These are phyloP conservation scores for Boletus huronensis DNA, from an alignment of 768 basidiomycete genomes.

Conservation along the genomic window DNA sequence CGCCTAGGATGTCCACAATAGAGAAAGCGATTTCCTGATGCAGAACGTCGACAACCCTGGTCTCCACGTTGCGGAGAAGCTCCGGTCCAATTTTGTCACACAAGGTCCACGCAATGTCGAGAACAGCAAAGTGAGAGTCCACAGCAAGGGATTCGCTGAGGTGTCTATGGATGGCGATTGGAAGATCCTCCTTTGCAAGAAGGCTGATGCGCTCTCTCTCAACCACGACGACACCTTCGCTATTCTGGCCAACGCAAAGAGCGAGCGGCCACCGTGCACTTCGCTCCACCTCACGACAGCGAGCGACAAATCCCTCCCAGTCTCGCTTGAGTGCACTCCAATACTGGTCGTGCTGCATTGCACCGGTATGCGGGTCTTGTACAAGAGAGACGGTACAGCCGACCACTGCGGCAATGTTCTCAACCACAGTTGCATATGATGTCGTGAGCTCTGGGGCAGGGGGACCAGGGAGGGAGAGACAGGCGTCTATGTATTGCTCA, in stretches of 20 bases:
- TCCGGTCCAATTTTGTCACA: conserved; percentile 58
- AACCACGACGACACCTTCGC: conserved; percentile 53
- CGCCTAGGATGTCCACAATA: conserved; percentile 68
- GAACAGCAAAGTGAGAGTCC: conserved; percentile 53
- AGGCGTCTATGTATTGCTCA: conserved; percentile 74
- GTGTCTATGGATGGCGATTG: conserved; percentile 53
- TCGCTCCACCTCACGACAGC: conserved; percentile 87
- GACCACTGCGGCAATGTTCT: conserved; percentile 79
- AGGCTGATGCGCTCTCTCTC: conserved; percentile 76
- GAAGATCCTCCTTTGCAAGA: conserved; percentile 62
- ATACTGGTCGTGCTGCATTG: conserved; percentile 71
- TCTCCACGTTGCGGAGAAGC: conserved; percentile 54
- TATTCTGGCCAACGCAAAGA: conserved; percentile 45
- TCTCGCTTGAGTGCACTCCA: conserved; percentile 85
- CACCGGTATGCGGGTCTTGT: conserved; percentile 74
- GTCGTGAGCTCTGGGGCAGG: conserved; percentile 54
- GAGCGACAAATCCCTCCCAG: conserved; percentile 94
- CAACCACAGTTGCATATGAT: conserved; percentile 62
- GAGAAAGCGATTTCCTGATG: conserved; percentile 79
- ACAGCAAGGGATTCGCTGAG: conserved; percentile 43
- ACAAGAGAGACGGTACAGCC: conserved; percentile 79
- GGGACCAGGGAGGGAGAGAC: conserved; percentile 60
- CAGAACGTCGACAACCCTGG: conserved; percentile 55
- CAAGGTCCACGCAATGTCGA: conserved; percentile 62
- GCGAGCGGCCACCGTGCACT: conserved; percentile 77